Conservation (phyloP, 2,329 filamentous ascomycete species). For the Nemania abortiva region DNA sequence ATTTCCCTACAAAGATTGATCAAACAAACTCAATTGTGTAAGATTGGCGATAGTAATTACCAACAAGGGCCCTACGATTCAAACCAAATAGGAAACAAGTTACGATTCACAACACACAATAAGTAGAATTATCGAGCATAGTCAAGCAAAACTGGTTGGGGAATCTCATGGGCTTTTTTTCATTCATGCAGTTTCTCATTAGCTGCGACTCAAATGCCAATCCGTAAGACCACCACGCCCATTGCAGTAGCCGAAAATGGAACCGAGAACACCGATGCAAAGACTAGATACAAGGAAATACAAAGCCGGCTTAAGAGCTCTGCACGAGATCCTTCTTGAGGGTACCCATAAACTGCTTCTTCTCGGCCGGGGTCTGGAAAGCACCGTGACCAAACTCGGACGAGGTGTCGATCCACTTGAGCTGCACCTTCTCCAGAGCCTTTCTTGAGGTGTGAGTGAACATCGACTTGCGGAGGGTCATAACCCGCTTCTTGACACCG, state of each 20-base stretch:
- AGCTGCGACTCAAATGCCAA: constrained; percentile 52
- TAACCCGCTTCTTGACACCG: constrained; percentile 99
- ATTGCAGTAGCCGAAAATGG: constrained; percentile 55
- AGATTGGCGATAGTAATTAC: too few species aligned
- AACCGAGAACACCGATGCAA: constrained; percentile 69
- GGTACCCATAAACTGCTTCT: constrained; percentile 96
- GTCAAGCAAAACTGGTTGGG: constrained; percentile 20
- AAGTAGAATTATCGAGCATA: not conserved
- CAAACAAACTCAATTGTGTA: too few species aligned
- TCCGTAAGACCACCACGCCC: constrained; percentile 50
- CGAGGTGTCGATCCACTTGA: constrained; percentile 99
- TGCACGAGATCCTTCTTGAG: constrained; percentile 94
- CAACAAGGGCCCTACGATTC: too few species aligned
- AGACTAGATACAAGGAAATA: constrained; percentile 61
- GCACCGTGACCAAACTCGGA: constrained; percentile 99
- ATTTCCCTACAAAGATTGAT: too few species aligned
- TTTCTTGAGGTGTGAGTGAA: constrained; percentile 96
- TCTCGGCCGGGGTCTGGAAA: constrained; percentile 98
- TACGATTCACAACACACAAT: not conserved
- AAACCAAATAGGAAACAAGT: too few species aligned
- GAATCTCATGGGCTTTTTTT: constrained; percentile 47
- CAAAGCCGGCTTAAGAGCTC: constrained; percentile 57
- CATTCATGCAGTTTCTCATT: constrained; percentile 53
- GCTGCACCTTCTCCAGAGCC: constrained; percentile 98
- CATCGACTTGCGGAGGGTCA: constrained; percentile 99